Evolutionary conservation across 257 asterid species (phyloP), one percentile per base, ranked within the genome.

Genomic region (Fraxinus pennsylvanica): DNA sequence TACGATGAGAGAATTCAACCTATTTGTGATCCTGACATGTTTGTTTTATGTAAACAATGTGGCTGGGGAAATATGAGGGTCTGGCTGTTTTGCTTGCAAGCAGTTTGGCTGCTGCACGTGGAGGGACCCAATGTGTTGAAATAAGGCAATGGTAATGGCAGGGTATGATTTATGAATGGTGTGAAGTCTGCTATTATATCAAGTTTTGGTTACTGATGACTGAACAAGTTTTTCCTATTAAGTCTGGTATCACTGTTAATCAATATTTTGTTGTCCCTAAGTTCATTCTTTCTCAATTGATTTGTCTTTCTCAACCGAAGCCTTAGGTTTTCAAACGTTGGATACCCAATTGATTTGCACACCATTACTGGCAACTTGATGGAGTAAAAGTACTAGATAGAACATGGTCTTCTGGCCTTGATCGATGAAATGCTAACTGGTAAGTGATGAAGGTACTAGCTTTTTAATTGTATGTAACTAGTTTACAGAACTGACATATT

Each of bases 401-500:
- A 94, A 90, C 92, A 94, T 83, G 89, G 27, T 25, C 27, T 92
- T 81, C 82, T 94, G 78, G 97, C 97, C 77, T 84, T 94, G 75
- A 80, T 92, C 82, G 98, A 94, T 89, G 98, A 92, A 84, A 86
- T 89, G 90, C 93, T 94, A 63, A 83, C 91, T 66, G 96, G 98
- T 92, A 84, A 86, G 79, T 79, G 36, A 61, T 21, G 68, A 69
- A 27, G 61, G 52, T 35, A 45, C 6, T 21, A 27, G 39, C 21
- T 35, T 29, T 78, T 57, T 65, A 65, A 69, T 77, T 39, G n/a
- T 35, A 21, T 52, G 67, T 74, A 25, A 29, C 77, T 21, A 38
- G 68, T 70, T 66, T 66, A 57, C 38, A 76, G 71, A 68, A 76
- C 83, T 86, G 73, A 80, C 12, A 61, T 61, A 10, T 68, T 78